Percentiles rank a stretch among this genome's conserved stretches.
Evolutionary conservation across 169 alveolate genomes (phyloP).

Genomic region (Theileria parva): DNA sequence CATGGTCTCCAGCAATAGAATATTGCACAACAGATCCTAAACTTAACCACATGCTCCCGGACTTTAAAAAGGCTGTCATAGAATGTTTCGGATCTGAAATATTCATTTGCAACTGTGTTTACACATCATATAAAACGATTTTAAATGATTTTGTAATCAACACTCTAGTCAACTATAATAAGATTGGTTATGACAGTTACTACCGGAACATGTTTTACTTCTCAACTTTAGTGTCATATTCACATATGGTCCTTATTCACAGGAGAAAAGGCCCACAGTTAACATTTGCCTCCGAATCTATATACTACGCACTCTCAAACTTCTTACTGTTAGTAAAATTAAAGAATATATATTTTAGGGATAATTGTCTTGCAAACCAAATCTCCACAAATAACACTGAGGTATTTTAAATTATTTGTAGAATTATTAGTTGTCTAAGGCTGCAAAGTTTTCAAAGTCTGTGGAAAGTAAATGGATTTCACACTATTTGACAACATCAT

Average conservation of each 20-base stretch:
- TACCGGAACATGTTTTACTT: not conserved
- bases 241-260: not conserved
- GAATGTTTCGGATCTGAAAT: constrained; percentile 47
- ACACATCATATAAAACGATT: not conserved
- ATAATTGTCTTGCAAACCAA: not conserved
- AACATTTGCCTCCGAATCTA: not conserved
- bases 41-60: constrained; percentile 46
- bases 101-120: constrained; percentile 5
- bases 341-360: not conserved
- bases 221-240: not conserved
- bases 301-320: constrained; percentile 1
- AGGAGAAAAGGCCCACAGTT: not conserved
- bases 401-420: not conserved
- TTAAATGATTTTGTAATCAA: not conserved
- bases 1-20: constrained; percentile 53
- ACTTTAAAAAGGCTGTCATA: constrained; percentile 28
- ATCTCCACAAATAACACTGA: not conserved
- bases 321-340: not conserved
- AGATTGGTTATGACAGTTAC: not conserved
- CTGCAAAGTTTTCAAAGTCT: not conserved
- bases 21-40: constrained; percentile 43
- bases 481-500: constrained; percentile 17
- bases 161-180: not conserved
- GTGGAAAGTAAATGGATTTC: constrained; percentile 36
- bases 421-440: not conserved